phyloP scores from a whole-genome alignment of 1,139 yeast genomes.

The Magnusiomyces tetraspermus region DNA sequence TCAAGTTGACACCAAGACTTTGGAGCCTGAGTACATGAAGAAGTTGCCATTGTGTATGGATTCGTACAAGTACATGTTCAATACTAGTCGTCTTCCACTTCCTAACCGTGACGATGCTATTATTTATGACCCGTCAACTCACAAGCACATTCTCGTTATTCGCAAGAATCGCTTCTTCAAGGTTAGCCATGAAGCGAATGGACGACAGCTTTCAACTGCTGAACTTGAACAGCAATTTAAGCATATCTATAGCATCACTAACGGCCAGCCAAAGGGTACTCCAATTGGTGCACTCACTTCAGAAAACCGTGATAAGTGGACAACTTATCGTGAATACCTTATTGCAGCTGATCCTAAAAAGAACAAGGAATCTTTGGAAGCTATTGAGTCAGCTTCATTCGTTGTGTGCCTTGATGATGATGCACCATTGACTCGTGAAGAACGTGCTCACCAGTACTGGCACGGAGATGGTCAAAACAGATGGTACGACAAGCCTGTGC shows the following conservation, averaged over 20 bases:
- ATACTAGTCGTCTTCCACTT: conserved; percentile 73
- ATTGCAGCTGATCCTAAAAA: conserved; percentile 42
- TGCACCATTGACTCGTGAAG: conserved; percentile 69
- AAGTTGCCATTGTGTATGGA: conserved; percentile 88
- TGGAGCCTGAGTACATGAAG: conserved; percentile 70
- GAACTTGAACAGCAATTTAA: conserved; percentile 61
- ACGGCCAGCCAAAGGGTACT: conserved; percentile 38
- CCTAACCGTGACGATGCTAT: conserved; percentile 33
- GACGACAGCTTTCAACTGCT: conserved; percentile 46
- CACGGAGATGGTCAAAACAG: conserved; percentile 91
- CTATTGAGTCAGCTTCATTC: conserved; percentile 71
- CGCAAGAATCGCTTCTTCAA: conserved; percentile 77
- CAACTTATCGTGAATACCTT: conserved; percentile 50
- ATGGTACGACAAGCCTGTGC: conserved; percentile 86
- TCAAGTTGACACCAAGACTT: conserved; percentile 31
- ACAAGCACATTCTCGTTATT: conserved; percentile 64
- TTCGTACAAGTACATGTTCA: conserved; percentile 85
- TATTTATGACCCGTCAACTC: conserved; percentile 41
- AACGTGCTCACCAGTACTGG: conserved; percentile 83
- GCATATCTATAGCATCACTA: conserved; percentile 40
- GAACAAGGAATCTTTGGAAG: conserved; percentile 49
- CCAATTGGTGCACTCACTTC: conserved; percentile 76
- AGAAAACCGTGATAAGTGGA: conserved; percentile 80
- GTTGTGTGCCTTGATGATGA: conserved; percentile 73
- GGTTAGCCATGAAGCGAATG: conserved; percentile 48